Conservation (phyloP, 805 yeast species). For the Ascoidea rubescens region DNA sequence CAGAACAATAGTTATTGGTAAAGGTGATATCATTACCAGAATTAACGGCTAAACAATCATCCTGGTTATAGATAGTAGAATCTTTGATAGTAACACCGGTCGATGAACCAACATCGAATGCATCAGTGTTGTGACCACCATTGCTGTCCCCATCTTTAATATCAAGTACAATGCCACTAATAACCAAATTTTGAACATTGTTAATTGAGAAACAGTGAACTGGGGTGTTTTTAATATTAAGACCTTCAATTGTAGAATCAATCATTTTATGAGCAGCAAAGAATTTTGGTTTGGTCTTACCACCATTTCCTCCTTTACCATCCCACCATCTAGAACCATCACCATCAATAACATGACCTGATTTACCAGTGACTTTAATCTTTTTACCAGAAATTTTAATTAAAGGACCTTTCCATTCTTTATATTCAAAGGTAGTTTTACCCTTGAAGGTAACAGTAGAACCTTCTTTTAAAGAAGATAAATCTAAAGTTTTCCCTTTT, state of each 20-base stretch:
- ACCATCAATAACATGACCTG: slow-evolving; percentile 11
- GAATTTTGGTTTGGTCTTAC: slow-evolving; percentile 11
- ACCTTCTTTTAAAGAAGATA: slow-evolving; percentile 7
- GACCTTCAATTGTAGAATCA: slow-evolving; percentile 4
- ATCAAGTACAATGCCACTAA: slow-evolving; percentile 7
- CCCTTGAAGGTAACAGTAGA: slow-evolving; percentile 12
- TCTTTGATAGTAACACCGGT: slow-evolving; percentile 5
- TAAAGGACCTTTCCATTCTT: slow-evolving; percentile 12
- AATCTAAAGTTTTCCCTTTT: slow-evolving; percentile 11
- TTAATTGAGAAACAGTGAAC: slow-evolving; percentile 8
- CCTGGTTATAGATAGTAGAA: slow-evolving; percentile 10
- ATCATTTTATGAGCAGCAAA: slow-evolving; percentile 7
- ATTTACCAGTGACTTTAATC: slow-evolving; percentile 10
- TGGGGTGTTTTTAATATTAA: slow-evolving; percentile 11
- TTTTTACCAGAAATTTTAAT: slow-evolving; percentile 8
- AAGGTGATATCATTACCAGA: slow-evolving; percentile 10
- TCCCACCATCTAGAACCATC: slow-evolving; percentile 12
- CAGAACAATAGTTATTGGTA: slow-evolving; percentile 9
- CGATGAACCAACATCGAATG: slow-evolving; percentile 10
- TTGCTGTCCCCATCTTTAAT: slow-evolving; percentile 8
- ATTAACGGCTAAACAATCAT: slow-evolving; percentile 12
- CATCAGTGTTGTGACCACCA: slow-evolving; percentile 12
- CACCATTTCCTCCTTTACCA: slow-evolving; percentile 10
- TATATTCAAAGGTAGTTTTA: slow-evolving; percentile 10
- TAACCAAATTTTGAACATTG: slow-evolving; percentile 2